Conservation (phyloP, 495 filamentous ascomycete species). For the Letharia columbiana region DNA sequence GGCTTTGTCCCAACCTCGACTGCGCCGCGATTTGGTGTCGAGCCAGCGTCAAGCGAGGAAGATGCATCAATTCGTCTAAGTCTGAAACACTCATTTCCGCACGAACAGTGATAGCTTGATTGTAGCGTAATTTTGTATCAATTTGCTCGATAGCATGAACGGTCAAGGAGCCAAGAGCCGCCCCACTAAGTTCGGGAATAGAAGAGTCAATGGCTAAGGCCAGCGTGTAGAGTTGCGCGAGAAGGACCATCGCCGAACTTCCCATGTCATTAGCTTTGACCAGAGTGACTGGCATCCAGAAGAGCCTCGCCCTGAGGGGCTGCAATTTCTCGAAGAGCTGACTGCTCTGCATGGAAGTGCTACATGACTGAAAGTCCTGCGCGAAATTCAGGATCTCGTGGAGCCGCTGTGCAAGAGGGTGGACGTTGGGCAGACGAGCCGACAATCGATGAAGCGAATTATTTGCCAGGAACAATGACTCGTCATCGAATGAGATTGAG, state of each 20-base stretch:
- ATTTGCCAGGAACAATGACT: constrained; percentile 55
- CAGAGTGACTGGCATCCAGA: constrained; percentile 82
- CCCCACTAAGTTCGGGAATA: constrained; percentile 81
- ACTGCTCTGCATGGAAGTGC: constrained; percentile 48
- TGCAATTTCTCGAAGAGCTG: constrained; percentile 84
- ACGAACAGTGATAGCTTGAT: constrained; percentile 16
- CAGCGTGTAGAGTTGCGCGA: constrained; percentile 86
- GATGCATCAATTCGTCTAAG: constrained; percentile 25
- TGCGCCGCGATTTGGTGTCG: constrained; percentile 15
- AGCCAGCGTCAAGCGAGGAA: constrained; percentile 21
- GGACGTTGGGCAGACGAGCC: constrained; percentile 59
- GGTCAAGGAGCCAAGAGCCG: constrained; percentile 72
- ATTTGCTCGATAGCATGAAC: constrained; percentile 72
- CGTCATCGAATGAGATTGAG: constrained; percentile 56
- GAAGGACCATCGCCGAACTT: constrained; percentile 43
- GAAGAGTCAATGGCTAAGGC: constrained; percentile 81
- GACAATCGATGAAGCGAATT: constrained; percentile 64
- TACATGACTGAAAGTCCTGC: constrained; percentile 64
- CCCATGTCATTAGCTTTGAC: constrained; percentile 44
- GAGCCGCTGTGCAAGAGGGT: constrained; percentile 64
- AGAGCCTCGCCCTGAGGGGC: constrained; percentile 80
- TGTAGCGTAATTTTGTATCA: constrained; percentile 45
- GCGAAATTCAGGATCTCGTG: constrained; percentile 75
- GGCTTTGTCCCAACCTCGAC: constrained; percentile 14
- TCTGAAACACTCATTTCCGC: constrained; percentile 20